Base-by-base conservation (phyloP, 1,284 basidiomycete genomes). In the Fereydounia khargensis region DNA sequence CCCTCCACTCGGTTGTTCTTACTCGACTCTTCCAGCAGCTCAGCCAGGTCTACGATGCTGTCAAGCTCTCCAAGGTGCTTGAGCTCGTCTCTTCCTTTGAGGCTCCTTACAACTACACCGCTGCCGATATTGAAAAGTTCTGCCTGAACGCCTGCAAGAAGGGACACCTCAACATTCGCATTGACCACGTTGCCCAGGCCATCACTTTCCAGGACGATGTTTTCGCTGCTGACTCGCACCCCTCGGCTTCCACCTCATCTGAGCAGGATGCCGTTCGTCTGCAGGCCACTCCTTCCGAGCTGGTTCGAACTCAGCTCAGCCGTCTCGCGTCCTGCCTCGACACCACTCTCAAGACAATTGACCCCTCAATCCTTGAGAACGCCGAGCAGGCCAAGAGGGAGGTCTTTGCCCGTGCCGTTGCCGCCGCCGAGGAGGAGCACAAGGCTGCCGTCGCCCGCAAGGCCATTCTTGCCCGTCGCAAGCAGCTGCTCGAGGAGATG, bases 11-110 rank as follows among this genome's bases (percentile, higher is more conserved):
- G 56, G 92, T 94, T 38, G 83, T 97, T 20, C 85, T 97, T 55
- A 91, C 91, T 4, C 87, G 91, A 27, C 83, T 98, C n/a, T 86
- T 98, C 65, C 86, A 86, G 45, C 90, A 95, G 78, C 85, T 97
- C 42, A 88, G 89, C 6, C 88, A 97, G 76, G 88, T 98, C 16
- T 97, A 98, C 79, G 87, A 87, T 38, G 86, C 87, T 9, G 86
- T 98, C 79, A 87, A 86, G 68, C 64, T 75, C 13, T 49, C 54
- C 43, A 60, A 66, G 46, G 61, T 74, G 30, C 68, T 75, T 64
- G 53, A 72, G 47, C 70, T 75, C 36, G 70, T 75, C 34, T 65
- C 63, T 2, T 60, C 70, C 14, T 73, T 75, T 64, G 65, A 74
- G 55, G 68, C 63, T 32, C 71, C 71, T 14, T 54, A 69, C 60